Evolutionary conservation across 1,139 yeast genomes (phyloP).

Genomic region (Suhomyces anneliseae): DNA sequence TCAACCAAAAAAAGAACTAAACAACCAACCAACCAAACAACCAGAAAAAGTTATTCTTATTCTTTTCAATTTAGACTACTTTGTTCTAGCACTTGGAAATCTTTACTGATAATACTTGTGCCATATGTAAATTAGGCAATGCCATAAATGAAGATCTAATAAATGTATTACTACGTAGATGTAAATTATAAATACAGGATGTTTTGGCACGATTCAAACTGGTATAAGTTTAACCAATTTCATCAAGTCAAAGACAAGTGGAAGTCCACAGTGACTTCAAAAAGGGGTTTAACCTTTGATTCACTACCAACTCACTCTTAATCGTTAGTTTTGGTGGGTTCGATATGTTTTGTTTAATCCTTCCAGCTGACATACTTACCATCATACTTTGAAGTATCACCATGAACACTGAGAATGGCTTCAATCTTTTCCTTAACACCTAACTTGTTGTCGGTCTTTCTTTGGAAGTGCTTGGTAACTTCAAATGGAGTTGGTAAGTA

Average conservation of each 20-base stretch:
- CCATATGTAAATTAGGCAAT: conserved; percentile 6
- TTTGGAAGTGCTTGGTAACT: conserved; percentile 59
- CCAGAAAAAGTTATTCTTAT: background rate
- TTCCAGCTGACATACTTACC: conserved; percentile 63
- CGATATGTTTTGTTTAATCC: conserved; percentile 9
- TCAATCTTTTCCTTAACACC: conserved; percentile 64
- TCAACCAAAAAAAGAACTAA: background rate
- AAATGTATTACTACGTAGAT: conserved; percentile 9
- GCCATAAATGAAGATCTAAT: conserved; percentile 1
- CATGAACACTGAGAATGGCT: conserved; percentile 58
- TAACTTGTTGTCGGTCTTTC: conserved; percentile 49
- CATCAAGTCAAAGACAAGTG: background rate
- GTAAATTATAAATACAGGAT: background rate
- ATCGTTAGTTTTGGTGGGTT: no score
- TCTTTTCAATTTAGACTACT: background rate
- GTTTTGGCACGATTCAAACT: background rate
- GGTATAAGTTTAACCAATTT: no score
- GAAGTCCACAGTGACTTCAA: background rate
- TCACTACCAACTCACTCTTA: no score
- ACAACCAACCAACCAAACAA: no score
- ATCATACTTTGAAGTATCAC: conserved; percentile 58
- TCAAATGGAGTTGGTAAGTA: conserved; percentile 69
- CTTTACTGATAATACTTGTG: background rate
- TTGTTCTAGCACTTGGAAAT: background rate
- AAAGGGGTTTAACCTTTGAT: no score